Conservation (phyloP, 345 rosid genomes). For the Eucalyptus erythrocorys region DNA sequence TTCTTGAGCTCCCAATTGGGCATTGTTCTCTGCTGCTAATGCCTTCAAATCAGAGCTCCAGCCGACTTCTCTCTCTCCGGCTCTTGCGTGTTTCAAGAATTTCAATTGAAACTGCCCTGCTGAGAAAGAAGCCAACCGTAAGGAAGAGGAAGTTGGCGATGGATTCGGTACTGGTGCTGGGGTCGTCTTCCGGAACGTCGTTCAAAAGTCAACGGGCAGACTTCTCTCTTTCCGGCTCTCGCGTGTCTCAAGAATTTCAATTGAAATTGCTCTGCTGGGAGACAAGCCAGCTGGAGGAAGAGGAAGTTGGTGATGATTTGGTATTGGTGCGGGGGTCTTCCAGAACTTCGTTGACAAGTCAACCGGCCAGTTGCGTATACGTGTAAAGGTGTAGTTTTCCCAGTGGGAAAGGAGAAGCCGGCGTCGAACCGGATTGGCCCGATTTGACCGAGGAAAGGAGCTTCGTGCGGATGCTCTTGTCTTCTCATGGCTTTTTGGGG, state of each 20-base stretch:
- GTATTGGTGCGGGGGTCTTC: background rate
- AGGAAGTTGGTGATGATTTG: background rate
- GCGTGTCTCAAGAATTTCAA: background rate
- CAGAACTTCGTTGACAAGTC: background rate
- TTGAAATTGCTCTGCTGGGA: background rate
- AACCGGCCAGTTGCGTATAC: background rate
- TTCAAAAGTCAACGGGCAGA: background rate
- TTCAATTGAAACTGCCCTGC: background rate
- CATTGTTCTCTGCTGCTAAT: background rate
- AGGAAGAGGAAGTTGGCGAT: background rate
- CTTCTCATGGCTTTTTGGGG: background rate
- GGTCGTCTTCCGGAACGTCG: background rate
- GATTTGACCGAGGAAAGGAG: background rate
- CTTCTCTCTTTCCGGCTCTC: background rate
- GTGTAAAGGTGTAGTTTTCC: background rate
- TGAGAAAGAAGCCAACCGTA: background rate
- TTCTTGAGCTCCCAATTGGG: slow-evolving; percentile 80
- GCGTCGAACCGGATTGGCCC: background rate
- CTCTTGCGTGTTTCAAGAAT: background rate
- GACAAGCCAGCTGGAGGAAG: background rate
- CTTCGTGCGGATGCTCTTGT: background rate
- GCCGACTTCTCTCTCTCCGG: background rate
- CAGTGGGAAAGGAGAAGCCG: background rate
- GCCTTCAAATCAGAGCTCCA: background rate
- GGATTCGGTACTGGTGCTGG: background rate